Base-by-base conservation (phyloP, 768 basidiomycete species). In the Auricularia auricula-judae region DNA sequence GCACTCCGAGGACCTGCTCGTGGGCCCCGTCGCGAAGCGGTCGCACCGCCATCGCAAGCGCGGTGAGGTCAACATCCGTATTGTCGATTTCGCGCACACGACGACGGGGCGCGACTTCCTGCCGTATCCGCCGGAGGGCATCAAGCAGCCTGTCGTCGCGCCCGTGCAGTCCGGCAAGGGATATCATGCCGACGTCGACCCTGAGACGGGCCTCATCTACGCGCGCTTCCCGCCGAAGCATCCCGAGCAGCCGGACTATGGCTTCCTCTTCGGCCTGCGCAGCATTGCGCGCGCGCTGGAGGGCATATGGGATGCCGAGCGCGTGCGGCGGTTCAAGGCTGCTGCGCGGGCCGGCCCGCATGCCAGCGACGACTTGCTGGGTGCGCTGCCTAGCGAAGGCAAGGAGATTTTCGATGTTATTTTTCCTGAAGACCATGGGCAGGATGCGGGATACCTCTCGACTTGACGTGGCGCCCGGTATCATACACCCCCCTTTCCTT, bases 31-130 rank as follows among this genome's bases (percentile, higher is more conserved):
- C 21, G 81, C 81, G 1, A 85, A 85, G 73, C 84, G 86, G 53
- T 81, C 82, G 14, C 66, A 69, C 42, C 78, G 76, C 60, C 84
- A 84, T 63, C 84, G 86, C 65, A 89, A 87, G 72, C 79, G 91
- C 29, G 97, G 97, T 36, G 96, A 97, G 73, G 84, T 98, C 66
- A 93, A 91, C 72, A 90, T 99, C 67, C 92, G 95, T 42, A 86
- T 99, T 62, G 97, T 99, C 64, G 97, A 99, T 76, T 99, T 99
- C 76, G 97, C 96, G 12, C 96, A 98, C 72, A 98, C 97, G 62
- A 98, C 94, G 8, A 98, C 95, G 1, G 97, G 97, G 12, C 81
- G 82, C 29, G 97, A 99, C 74, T 98, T 92, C 84, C 75, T 90
- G 53, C 82, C 87, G 11, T 82, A 82, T 71, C 83, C 86, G 1